Percentiles rank a stretch among this genome's conserved stretches.
Conservation (phyloP, 306 rosid species). For the Medicago ruthenica region DNA sequence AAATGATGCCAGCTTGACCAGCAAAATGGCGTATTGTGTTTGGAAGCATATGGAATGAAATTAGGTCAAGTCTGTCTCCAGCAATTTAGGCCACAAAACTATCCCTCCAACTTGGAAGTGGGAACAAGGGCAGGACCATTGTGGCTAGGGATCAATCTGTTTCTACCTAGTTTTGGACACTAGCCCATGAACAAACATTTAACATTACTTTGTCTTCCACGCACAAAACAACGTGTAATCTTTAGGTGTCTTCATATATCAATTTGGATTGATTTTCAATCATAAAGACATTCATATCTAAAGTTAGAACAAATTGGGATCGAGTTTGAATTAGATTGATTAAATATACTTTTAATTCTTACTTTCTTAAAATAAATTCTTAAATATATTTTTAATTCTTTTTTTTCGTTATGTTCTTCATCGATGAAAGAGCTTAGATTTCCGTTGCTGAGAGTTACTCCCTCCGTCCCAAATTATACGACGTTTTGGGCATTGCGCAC, state of each 20-base stretch:
- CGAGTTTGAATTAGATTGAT: too few relatives aligned
- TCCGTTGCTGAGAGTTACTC: too few relatives aligned
- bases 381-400: too few relatives aligned
- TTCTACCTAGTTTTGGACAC: background rate
- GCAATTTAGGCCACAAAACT: constrained; percentile 35
- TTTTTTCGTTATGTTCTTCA: too few relatives aligned
- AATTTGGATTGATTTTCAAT: background rate
- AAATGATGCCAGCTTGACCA: constrained; percentile 10
- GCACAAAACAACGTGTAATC: background rate
- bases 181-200: background rate
- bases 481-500: too few relatives aligned
- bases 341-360: too few relatives aligned
- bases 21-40: constrained; percentile 16
- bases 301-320: too few relatives aligned
- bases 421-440: too few relatives aligned
- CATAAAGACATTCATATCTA: too few relatives aligned
- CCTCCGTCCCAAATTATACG: too few relatives aligned
- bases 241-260: background rate
- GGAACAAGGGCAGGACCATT: constrained; percentile 11
- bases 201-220: background rate
- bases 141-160: constrained; percentile 17
- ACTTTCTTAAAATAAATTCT: too few relatives aligned
- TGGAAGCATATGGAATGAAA: constrained; percentile 18
- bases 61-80: constrained; percentile 28
- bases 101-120: constrained; percentile 16